A percentile compares a stretch with the other conserved stretches of the same genome.
phyloP scores from a whole-genome alignment of 148 eudicot genomes.

The Amaranthus palmeri region DNA sequence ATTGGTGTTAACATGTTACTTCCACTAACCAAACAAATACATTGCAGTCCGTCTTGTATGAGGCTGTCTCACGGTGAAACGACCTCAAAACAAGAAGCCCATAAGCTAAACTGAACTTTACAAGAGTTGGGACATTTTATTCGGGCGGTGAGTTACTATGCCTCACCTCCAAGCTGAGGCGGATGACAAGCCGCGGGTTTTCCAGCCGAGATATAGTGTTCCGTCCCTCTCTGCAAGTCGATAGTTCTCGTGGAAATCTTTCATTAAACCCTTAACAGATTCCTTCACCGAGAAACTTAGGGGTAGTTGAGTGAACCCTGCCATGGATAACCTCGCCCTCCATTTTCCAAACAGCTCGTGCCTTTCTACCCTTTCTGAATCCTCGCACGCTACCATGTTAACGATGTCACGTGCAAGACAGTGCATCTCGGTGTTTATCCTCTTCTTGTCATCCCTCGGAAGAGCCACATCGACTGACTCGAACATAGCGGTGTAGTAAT shows the following conservation, averaged over 20 bases:
- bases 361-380: slow-evolving; percentile 72
- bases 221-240: slow-evolving; percentile 47
- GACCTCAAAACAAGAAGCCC: no score
- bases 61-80: background rate
- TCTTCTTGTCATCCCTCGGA: slow-evolving; percentile 49
- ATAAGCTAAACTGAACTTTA: background rate
- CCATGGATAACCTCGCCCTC: slow-evolving; percentile 71
- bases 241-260: slow-evolving; percentile 44
- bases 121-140: slow-evolving; percentile 1
- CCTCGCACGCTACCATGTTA: slow-evolving; percentile 87
- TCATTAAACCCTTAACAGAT: slow-evolving; percentile 41
- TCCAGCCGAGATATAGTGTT: slow-evolving; percentile 77
- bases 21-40: background rate
- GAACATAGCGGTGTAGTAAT: slow-evolving; percentile 82
- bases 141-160: background rate
- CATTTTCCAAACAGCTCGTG: slow-evolving; percentile 88
- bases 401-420: slow-evolving; percentile 90
- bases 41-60: background rate
- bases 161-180: slow-evolving; percentile 72
- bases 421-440: slow-evolving; percentile 81
- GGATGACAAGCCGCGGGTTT: slow-evolving; percentile 51
- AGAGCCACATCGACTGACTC: slow-evolving; percentile 76
- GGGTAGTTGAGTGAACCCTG: slow-evolving; percentile 49
- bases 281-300: slow-evolving; percentile 41
- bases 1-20: no score